A percentile compares a stretch with the other conserved stretches of the same genome.
Conservation (phyloP, 1,139 yeast genomes). For the Saccharomycopsis phalli region DNA sequence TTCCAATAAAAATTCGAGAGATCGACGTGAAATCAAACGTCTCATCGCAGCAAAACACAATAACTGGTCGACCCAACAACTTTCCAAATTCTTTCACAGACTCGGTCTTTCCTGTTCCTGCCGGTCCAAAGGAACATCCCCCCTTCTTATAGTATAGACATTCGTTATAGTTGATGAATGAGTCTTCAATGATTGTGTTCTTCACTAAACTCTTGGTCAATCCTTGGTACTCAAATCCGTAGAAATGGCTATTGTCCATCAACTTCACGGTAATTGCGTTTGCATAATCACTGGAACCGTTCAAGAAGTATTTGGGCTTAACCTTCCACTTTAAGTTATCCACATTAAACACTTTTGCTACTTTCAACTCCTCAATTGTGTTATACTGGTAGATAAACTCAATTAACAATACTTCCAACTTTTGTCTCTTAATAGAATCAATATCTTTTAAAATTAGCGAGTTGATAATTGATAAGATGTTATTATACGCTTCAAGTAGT, state of each 20-base stretch:
- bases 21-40: conserved; percentile 77
- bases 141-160: conserved; percentile 70
- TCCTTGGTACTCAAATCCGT: conserved; percentile 84
- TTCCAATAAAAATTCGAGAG: conserved; percentile 69
- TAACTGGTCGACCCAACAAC: conserved; percentile 69
- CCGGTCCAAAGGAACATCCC: conserved; percentile 95
- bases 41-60: conserved; percentile 89
- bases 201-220: conserved; percentile 64
- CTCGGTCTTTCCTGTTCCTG: conserved; percentile 97
- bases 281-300: conserved; percentile 21
- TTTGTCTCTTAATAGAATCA: conserved; percentile 33
- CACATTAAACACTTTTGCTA: conserved; percentile 18
- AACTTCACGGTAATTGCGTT: conserved; percentile 42
- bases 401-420: conserved; percentile 51
- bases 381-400: conserved; percentile 60
- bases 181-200: conserved; percentile 62
- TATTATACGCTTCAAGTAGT: conserved; percentile 15
- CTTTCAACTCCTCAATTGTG: conserved; percentile 28
- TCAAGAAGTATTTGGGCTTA: conserved; percentile 45
- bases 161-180: conserved; percentile 63
- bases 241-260: conserved; percentile 42
- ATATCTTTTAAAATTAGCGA: conserved; percentile 27
- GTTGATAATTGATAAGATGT: conserved; percentile 28
- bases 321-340: conserved; percentile 39
- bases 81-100: conserved; percentile 79